Conservation (phyloP, 495 filamentous ascomycete species). For the Talaromyces thailandensis region DNA sequence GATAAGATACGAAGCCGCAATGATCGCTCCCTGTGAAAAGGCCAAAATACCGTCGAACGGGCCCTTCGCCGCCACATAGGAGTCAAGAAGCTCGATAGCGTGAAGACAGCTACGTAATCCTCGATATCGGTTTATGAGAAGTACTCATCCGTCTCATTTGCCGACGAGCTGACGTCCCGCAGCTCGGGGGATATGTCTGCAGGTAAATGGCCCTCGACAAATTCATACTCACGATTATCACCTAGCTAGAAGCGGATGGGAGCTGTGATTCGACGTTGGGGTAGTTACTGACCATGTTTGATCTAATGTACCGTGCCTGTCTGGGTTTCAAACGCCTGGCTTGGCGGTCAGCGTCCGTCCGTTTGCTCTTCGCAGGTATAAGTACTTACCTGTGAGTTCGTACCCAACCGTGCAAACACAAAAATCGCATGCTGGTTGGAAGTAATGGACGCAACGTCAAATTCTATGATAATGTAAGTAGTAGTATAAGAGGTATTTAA, state of each 20-base stretch:
- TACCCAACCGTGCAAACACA: background rate
- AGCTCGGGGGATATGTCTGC: background rate
- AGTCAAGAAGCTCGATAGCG: background rate
- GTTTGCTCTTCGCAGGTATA: background rate
- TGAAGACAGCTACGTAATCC: background rate
- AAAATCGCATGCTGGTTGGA: slow-evolving; percentile 11
- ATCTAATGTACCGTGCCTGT: background rate
- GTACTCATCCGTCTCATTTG: background rate
- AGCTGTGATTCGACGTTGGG: background rate
- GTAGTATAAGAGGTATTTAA: too few species aligned
- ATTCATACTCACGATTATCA: background rate
- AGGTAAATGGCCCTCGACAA: background rate
- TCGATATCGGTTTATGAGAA: background rate
- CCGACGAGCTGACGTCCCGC: background rate
- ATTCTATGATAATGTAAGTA: too few species aligned
- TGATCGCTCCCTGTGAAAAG: background rate
- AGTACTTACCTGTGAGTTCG: background rate
- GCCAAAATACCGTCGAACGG: background rate
- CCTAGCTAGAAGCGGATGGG: background rate
- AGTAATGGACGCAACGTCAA: too few species aligned
- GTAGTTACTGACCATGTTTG: background rate
- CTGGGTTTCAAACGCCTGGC: background rate
- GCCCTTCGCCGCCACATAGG: background rate
- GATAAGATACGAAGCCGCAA: background rate
- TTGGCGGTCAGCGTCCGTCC: background rate